Conservation (phyloP, 345 rosid genomes). For the Bretschneidera sinensis region DNA sequence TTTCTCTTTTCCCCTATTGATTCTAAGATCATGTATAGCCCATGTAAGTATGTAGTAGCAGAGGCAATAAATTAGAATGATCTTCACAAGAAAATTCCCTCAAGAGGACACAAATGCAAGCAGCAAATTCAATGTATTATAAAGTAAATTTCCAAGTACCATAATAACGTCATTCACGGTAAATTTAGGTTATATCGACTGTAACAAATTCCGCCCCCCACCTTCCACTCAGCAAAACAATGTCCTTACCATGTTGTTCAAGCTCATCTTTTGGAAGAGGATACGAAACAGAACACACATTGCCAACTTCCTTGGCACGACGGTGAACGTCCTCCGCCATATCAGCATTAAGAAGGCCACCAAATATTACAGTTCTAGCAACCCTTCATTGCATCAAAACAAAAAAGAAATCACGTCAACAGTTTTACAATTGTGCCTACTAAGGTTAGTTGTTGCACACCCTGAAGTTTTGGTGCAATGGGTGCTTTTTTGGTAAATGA, state of each 20-base stretch:
- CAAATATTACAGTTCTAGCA: conserved; percentile 86
- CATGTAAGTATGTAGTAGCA: too few relatives aligned
- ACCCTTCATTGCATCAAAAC: conserved; percentile 49
- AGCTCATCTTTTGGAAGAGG: conserved; percentile 77
- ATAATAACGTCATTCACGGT: too few relatives aligned
- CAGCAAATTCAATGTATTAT: background rate
- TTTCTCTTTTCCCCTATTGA: background rate
- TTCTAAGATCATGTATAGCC: too few relatives aligned
- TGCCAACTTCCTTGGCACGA: conserved; percentile 57
- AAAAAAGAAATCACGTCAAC: background rate
- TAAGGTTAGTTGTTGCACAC: too few relatives aligned
- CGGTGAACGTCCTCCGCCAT: conserved; percentile 71
- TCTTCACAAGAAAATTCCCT: background rate
- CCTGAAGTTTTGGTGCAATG: too few relatives aligned
- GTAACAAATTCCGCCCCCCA: too few relatives aligned
- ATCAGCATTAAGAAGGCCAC: conserved; percentile 65
- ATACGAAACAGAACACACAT: conserved; percentile 71
- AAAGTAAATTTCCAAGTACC: too few relatives aligned
- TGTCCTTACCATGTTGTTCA: conserved; percentile 58
- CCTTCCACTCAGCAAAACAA: background rate
- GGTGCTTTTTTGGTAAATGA: too few relatives aligned
- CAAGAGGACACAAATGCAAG: background rate
- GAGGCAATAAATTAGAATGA: too few relatives aligned
- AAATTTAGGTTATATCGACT: too few relatives aligned
- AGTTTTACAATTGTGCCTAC: too few relatives aligned